A percentile compares a stretch with the other conserved stretches of the same genome.
Evolutionary conservation across 2,329 filamentous ascomycete species (phyloP).

Genomic region (Reticulascus tulasneorum): DNA sequence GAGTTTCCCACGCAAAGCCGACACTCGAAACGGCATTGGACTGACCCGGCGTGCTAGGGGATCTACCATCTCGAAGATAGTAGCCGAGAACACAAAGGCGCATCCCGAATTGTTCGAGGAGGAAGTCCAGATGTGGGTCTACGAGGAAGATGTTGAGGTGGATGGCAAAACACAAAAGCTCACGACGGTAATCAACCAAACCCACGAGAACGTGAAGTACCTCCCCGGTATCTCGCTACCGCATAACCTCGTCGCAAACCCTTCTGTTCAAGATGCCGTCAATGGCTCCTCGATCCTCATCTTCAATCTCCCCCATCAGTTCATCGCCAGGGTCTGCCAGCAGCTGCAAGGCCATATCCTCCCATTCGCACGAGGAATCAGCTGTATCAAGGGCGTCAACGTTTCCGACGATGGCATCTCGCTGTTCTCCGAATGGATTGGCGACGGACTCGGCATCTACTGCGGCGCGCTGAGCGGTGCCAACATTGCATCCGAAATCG

Average conservation of each 20-base stretch:
- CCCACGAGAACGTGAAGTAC: slow-evolving; percentile 98
- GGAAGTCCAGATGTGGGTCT: slow-evolving; percentile 98
- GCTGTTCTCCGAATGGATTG: slow-evolving; percentile 93
- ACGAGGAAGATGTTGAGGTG: slow-evolving; percentile 81
- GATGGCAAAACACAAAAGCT: slow-evolving; percentile 78
- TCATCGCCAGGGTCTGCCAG: slow-evolving; percentile 82
- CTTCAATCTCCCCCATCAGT: slow-evolving; percentile 96
- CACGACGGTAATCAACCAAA: slow-evolving; percentile 82
- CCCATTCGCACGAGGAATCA: slow-evolving; percentile 88
- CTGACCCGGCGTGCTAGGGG: slow-evolving; percentile 55
- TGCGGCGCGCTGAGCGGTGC: slow-evolving; percentile 92
- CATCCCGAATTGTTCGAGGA: slow-evolving; percentile 79
- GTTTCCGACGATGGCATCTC: slow-evolving; percentile 82
- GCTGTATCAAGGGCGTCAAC: slow-evolving; percentile 97
- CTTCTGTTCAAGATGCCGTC: slow-evolving; percentile 75
- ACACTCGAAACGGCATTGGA: not conserved
- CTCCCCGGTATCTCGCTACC: slow-evolving; percentile 85
- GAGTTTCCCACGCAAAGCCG: slow-evolving; percentile 21
- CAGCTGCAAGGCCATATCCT: slow-evolving; percentile 84
- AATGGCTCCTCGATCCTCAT: slow-evolving; percentile 82
- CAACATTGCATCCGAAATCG: slow-evolving; percentile 94
- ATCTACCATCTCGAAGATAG: slow-evolving; percentile 94
- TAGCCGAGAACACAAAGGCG: slow-evolving; percentile 83
- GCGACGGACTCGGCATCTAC: slow-evolving; percentile 87
- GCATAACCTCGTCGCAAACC: slow-evolving; percentile 77